Evolutionary conservation across 208 protist species (phyloP).

Genomic region (Leishmania tarentolae): DNA sequence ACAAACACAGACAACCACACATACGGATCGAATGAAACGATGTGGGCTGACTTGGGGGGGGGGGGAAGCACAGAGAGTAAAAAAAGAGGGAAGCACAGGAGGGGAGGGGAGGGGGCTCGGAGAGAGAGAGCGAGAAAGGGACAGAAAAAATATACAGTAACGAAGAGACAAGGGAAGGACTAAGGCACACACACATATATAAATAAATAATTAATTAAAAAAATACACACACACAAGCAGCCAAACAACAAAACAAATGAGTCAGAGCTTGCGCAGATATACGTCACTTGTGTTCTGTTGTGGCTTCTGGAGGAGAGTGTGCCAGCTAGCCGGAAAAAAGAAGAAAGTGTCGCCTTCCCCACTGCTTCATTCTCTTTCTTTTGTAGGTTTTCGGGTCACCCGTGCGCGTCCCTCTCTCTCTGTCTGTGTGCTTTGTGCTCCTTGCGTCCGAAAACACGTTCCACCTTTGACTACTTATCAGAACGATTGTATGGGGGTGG

Average conservation of each 20-base stretch:
- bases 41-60: no score
- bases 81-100: not conserved
- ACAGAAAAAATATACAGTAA: no score
- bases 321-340: not conserved
- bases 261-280: not conserved
- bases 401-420: not conserved
- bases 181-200: not conserved
- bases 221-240: not conserved
- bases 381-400: not conserved
- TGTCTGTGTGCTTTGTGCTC: not conserved
- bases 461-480: no score
- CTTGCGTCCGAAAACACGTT: no score
- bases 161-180: not conserved
- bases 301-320: not conserved
- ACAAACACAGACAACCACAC: no score
- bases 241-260: not conserved
- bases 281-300: not conserved
- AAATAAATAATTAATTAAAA: conserved; percentile 1
- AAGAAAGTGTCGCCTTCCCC: not conserved
- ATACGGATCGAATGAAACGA: no score
- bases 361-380: not conserved
- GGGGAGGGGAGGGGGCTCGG: not conserved
- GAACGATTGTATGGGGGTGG: no score
- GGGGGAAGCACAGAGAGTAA: no score
- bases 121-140: not conserved